Evolutionary conservation across 768 basidiomycete genomes (phyloP).

Genomic region (Podaxis mareebaensis): DNA sequence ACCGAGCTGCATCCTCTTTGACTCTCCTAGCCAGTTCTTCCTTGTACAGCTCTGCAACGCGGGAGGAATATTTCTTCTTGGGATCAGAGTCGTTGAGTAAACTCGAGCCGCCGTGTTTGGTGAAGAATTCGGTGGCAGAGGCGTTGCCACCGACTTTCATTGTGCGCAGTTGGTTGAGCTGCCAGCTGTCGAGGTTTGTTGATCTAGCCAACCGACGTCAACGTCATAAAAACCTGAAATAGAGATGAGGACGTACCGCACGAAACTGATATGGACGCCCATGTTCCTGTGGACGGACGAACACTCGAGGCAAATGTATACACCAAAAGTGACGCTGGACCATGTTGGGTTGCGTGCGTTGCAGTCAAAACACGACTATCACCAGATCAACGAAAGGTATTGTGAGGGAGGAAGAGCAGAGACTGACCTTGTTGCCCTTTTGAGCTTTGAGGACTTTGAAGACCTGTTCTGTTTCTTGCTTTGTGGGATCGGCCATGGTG

Average conservation of each 20-base stretch:
- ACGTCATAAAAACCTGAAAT: not conserved
- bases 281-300: slow-evolving; percentile 93
- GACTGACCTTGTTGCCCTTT: slow-evolving; percentile 83
- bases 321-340: slow-evolving; percentile 94
- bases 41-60: slow-evolving; percentile 86
- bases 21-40: slow-evolving; percentile 84
- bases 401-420: not conserved
- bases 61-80: slow-evolving; percentile 88
- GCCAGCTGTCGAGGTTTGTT: slow-evolving; percentile 96
- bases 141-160: slow-evolving; percentile 98
- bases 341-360: slow-evolving; percentile 95
- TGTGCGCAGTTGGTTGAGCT: slow-evolving; percentile 82
- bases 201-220: slow-evolving; percentile 52
- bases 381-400: not conserved
- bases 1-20: slow-evolving; percentile 74
- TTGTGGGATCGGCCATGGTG: slow-evolving; percentile 73
- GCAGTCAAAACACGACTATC: slow-evolving; percentile 85
- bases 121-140: slow-evolving; percentile 85
- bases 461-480: slow-evolving; percentile 83
- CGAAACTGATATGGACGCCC: slow-evolving; percentile 98
- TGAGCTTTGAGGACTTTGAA: slow-evolving; percentile 82
- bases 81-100: slow-evolving; percentile 73
- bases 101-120: slow-evolving; percentile 76
- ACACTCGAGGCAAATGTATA: slow-evolving; percentile 98
- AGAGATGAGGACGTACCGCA: slow-evolving; percentile 58